Base-by-base conservation (phyloP, 306 rosid genomes). In the Albizia julibrissin region DNA sequence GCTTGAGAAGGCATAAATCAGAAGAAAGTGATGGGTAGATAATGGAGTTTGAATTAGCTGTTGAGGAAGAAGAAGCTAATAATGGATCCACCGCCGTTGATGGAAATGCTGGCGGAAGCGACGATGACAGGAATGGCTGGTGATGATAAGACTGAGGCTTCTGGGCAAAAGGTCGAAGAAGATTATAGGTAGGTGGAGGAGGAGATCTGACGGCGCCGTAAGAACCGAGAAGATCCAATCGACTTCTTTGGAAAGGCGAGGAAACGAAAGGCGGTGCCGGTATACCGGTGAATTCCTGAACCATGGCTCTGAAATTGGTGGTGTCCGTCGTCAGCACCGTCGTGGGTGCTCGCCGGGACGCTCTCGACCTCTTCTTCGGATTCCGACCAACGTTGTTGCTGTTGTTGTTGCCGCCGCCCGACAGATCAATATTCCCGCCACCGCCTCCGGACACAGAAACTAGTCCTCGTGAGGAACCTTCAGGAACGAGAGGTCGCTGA, bases 251-350 rank as follows among this genome's bases (percentile, higher is more conserved):
- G 73, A 93, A 92, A 44, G 89, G 74, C 2, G 97, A 91, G 3
- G 93, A 87, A 3, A 93, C 67, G 80, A 96, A 96, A 6, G 99
- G 98, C 0, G 91, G 98, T 8, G 97, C 94, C 8, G 99, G 99
- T 40, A 96, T 93, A 46, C 99, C 99, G 15, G 99, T 96, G 79
- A 96, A 96, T 85, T 96, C 98, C 73, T 96, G 99, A 79, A 96
- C 99, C 99, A 96, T 96, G 86, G 99, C 97, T 89, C 99, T 75
- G 87, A 96, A 96, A 87, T 96, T 96, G 0, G 94, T 78, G 22
- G 99, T 96, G 87, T 93, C 97, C 1, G 99, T 96, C 3, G 94
- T 96, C 5, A 96, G 81, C 3, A 96, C 97, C 0, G 99, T 96
- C 6, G 99, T 96, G 8, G 99, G 99, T 34, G 99, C 98, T 29